Percentiles rank a stretch among this genome's conserved stretches.
phyloP scores from a whole-genome alignment of 2,329 filamentous ascomycete species.

The Hymenoscyphus infarciens region DNA sequence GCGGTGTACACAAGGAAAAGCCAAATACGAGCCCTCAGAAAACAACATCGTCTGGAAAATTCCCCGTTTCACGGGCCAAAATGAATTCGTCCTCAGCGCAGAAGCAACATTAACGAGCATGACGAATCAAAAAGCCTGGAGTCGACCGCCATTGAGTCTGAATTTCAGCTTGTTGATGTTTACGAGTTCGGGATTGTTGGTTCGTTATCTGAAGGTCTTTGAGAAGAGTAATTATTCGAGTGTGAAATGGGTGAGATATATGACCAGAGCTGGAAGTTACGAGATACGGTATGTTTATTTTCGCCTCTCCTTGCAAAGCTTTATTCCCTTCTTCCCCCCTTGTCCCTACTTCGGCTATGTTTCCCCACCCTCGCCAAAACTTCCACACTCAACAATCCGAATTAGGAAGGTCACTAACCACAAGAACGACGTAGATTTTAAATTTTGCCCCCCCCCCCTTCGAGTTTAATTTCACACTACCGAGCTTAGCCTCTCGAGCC shows the following conservation, averaged over 20 bases:
- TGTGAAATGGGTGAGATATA: conserved; percentile 98
- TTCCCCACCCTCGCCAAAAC: neutral
- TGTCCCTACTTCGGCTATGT: neutral
- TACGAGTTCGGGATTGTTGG: conserved; percentile 86
- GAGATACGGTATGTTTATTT: conserved; percentile 71
- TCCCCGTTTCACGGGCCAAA: conserved; percentile 95
- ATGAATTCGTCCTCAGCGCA: conserved; percentile 89
- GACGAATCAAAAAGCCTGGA: conserved; percentile 98
- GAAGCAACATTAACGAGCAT: conserved; percentile 92
- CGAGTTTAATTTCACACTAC: neutral
- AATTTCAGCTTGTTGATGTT: conserved; percentile 97
- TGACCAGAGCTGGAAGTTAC: conserved; percentile 96
- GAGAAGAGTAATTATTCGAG: conserved; percentile 99
- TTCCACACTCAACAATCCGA: neutral
- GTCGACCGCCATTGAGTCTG: conserved; percentile 83
- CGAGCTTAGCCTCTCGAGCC: neutral
- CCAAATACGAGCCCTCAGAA: conserved; percentile 96
- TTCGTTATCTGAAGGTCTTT: conserved; percentile 96
- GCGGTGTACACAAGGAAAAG: conserved; percentile 90
- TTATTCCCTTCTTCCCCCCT: neutral
- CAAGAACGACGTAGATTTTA: neutral
- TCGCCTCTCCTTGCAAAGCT: neutral
- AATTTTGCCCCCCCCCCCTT: neutral
- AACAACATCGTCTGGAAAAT: conserved; percentile 99
- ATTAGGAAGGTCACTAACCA: neutral